Conservation (phyloP, 2,329 filamentous ascomycete genomes). For the Sordariomycetes sp. region DNA sequence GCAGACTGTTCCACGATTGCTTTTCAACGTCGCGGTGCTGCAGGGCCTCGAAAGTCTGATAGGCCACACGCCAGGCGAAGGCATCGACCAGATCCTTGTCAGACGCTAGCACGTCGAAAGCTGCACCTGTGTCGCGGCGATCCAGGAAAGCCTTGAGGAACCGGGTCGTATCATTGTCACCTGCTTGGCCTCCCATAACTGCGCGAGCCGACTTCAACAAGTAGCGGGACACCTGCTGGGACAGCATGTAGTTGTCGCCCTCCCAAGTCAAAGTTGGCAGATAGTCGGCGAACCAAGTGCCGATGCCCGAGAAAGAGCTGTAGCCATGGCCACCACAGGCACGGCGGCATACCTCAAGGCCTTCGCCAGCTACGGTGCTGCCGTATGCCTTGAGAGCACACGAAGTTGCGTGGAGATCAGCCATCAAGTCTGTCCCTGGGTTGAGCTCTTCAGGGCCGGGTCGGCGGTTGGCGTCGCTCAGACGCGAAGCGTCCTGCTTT, state of each 20-base stretch:
- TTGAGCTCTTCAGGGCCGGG: conserved; percentile 60
- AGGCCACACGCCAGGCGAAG: conserved; percentile 67
- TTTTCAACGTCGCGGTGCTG: conserved; percentile 68
- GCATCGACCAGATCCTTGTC: conserved; percentile 64
- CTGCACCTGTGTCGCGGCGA: conserved; percentile 60
- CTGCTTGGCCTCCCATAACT: conserved; percentile 53
- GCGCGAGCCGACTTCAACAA: conserved; percentile 64
- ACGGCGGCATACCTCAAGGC: conserved; percentile 4
- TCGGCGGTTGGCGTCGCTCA: conserved; percentile 35
- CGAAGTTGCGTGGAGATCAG: conserved; percentile 3
- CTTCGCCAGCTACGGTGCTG: conserved; percentile 2
- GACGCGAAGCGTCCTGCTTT: conserved; percentile 26
- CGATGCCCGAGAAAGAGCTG: conserved; percentile 30
- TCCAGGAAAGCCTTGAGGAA: conserved; percentile 57
- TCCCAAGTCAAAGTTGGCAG: conserved; percentile 59
- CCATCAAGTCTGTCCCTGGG: conserved; percentile 1
- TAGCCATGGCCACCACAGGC: conserved; percentile 5
- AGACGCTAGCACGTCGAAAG: conserved; percentile 63
- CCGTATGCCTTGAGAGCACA: conserved; percentile 4
- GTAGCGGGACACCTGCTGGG: conserved; percentile 66
- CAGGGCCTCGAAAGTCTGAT: conserved; percentile 66
- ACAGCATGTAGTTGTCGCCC: conserved; percentile 72
- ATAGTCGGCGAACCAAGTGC: conserved; percentile 70
- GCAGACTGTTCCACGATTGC: conserved; percentile 66
- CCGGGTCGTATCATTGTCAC: conserved; percentile 54